phyloP scores from a whole-genome alignment of 768 basidiomycete species.

The Russula brevipes region DNA sequence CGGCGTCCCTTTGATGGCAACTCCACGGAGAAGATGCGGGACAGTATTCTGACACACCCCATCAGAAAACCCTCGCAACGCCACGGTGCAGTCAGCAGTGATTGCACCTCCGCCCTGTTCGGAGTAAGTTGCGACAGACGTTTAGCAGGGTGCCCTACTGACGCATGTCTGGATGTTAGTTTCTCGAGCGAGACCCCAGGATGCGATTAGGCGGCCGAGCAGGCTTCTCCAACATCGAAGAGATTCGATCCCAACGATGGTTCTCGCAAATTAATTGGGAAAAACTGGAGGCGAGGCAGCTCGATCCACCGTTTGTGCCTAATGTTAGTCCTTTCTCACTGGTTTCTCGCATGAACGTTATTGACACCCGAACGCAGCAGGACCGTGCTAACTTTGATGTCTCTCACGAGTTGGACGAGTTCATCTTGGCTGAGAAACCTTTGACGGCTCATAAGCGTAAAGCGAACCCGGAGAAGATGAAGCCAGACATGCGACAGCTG shows the following conservation, averaged over 20 bases:
- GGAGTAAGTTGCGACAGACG: constrained; percentile 45
- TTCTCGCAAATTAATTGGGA: constrained; percentile 80
- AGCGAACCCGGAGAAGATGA: constrained; percentile 78
- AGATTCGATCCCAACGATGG: constrained; percentile 83
- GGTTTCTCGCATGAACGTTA: neutral
- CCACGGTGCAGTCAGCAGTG: constrained; percentile 48
- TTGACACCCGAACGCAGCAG: constrained; percentile 46
- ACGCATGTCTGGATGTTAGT: constrained; percentile 39
- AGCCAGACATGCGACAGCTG: constrained; percentile 84
- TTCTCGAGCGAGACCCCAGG: constrained; percentile 77
- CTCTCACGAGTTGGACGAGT: constrained; percentile 94
- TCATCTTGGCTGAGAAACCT: constrained; percentile 97
- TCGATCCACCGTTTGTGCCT: constrained; percentile 81
- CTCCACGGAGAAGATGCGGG: constrained; percentile 82
- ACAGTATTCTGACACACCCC: constrained; percentile 76
- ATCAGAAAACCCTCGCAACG: constrained; percentile 61
- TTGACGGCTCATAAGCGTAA: constrained; percentile 92
- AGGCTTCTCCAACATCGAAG: constrained; percentile 64
- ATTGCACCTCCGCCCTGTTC: constrained; percentile 60
- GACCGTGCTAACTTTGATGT: constrained; percentile 99
- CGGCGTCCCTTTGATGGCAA: constrained; percentile 87
- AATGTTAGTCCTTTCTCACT: constrained; percentile 58
- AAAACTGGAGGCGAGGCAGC: constrained; percentile 59
- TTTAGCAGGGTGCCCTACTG: neutral
- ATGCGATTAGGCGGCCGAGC: constrained; percentile 77